A percentile compares a stretch with the other conserved stretches of the same genome.
phyloP scores from a whole-genome alignment of 2,329 filamentous ascomycete genomes.

The Fusarium piperis region DNA sequence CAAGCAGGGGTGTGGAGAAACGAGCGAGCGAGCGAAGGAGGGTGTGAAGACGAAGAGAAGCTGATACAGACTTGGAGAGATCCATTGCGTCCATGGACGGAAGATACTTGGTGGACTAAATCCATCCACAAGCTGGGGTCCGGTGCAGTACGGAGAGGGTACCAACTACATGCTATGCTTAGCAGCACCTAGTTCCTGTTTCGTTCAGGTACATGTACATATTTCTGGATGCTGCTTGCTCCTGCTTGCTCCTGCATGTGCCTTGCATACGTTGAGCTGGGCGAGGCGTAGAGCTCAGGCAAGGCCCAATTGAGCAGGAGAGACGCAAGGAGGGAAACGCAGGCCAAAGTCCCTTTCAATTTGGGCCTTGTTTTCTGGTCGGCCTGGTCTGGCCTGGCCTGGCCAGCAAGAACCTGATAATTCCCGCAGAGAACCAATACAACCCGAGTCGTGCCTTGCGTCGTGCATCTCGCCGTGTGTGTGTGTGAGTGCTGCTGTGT shows the following conservation, averaged over 20 bases:
- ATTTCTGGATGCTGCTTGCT: constrained; percentile 15
- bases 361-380: constrained; percentile 2
- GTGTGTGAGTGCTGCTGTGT: background rate
- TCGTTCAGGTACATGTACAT: constrained; percentile 12
- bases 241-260: constrained; percentile 3
- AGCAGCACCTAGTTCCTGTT: constrained; percentile 1
- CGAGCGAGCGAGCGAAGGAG: constrained; percentile 6
- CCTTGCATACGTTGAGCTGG: constrained; percentile 3
- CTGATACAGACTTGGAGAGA: constrained; percentile 35
- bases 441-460: constrained; percentile 32
- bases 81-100: too few relatives aligned
- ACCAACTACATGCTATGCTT: background rate
- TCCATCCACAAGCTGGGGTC: constrained; percentile 1
- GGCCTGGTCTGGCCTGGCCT: constrained; percentile 12
- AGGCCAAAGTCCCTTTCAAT: background rate
- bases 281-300: background rate
- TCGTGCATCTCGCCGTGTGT: constrained; percentile 8
- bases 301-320: background rate
- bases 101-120: background rate
- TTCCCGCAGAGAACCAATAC: constrained; percentile 33
- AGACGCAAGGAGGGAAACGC: constrained; percentile 17
- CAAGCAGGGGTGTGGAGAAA: constrained; percentile 9
- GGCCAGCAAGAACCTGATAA: constrained; percentile 17
- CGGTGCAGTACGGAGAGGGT: background rate
- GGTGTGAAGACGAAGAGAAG: constrained; percentile 3